Percentiles rank a stretch among this genome's conserved stretches.
Conservation (phyloP, 106 monocot genomes). For the Triglochin maritima region DNA sequence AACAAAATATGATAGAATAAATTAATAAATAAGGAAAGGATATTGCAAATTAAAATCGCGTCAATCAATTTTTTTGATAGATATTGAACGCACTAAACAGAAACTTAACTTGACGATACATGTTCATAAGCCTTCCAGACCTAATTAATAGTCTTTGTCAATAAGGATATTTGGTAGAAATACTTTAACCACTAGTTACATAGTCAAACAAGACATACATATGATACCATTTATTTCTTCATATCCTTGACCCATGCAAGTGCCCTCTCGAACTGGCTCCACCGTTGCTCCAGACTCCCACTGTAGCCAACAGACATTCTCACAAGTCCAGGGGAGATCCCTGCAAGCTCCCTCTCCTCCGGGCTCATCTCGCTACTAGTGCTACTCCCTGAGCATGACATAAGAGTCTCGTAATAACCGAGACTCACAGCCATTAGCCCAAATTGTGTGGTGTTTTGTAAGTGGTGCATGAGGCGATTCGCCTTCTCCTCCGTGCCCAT, state of each 20-base stretch:
- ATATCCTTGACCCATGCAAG: conserved; percentile 24
- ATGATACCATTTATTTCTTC: conserved; percentile 1
- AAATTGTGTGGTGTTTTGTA: conserved; percentile 85
- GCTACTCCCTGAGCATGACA: conserved; percentile 96
- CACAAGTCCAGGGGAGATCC: conserved; percentile 74
- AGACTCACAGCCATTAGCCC: conserved; percentile 96
- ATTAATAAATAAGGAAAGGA: no score
- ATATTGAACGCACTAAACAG: no score
- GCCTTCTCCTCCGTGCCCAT: conserved; percentile 86
- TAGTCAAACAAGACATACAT: no score
- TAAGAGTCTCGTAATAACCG: conserved; percentile 95
- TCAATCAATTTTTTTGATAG: no score
- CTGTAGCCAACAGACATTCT: conserved; percentile 91
- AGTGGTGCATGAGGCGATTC: conserved; percentile 76
- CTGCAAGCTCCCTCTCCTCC: conserved; percentile 55
- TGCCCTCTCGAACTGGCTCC: conserved; percentile 86
- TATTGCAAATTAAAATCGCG: no score
- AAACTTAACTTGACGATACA: no score
- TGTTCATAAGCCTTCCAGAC: no score
- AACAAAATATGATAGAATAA: no score
- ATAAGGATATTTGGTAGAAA: no score
- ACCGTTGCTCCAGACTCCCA: conserved; percentile 79
- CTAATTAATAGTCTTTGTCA: no score
- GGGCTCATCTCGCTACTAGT: conserved; percentile 80
- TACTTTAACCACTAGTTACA: no score